A percentile compares a stretch with the other conserved stretches of the same genome.
These are phyloP conservation scores for Luffa aegyptiaca DNA, from an alignment of 306 rosid genomes.

Conservation along the genomic window DNA sequence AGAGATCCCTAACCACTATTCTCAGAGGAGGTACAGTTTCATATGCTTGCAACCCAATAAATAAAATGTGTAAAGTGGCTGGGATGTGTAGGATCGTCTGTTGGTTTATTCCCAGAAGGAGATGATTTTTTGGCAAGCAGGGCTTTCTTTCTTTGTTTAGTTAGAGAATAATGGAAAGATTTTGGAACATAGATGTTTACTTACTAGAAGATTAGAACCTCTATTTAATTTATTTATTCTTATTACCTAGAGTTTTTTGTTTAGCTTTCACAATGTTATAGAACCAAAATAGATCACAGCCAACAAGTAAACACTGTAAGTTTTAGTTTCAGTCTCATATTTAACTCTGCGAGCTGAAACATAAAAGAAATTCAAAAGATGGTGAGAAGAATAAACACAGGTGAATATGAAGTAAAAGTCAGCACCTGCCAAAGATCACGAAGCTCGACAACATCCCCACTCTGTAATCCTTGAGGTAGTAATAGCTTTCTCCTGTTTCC, in stretches of 20 bases:
- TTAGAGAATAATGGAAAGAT: background rate
- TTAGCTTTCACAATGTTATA: background rate
- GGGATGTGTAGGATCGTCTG: background rate
- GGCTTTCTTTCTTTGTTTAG: background rate
- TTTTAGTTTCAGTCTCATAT: background rate
- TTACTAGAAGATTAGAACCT: background rate
- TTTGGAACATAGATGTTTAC: background rate
- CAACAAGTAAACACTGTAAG: background rate
- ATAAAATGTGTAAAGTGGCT: background rate
- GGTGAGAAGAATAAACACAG: background rate
- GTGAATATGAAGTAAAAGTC: slow-evolving; percentile 15
- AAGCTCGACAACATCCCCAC: slow-evolving; percentile 59
- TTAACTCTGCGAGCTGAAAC: background rate
- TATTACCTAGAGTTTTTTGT: background rate
- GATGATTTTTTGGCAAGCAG: background rate
- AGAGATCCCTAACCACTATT: background rate
- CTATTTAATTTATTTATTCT: background rate
- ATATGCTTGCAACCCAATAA: background rate
- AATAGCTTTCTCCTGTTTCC: slow-evolving; percentile 58
- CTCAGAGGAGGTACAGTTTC: background rate
- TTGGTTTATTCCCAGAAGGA: background rate
- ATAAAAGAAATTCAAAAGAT: background rate
- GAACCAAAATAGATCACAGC: background rate
- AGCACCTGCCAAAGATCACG: slow-evolving; percentile 94
- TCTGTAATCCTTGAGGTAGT: slow-evolving; percentile 48